These are phyloP conservation scores for Pythium insidiosum DNA, from an alignment of 352 stramenopile genomes.

Conservation along the genomic window DNA sequence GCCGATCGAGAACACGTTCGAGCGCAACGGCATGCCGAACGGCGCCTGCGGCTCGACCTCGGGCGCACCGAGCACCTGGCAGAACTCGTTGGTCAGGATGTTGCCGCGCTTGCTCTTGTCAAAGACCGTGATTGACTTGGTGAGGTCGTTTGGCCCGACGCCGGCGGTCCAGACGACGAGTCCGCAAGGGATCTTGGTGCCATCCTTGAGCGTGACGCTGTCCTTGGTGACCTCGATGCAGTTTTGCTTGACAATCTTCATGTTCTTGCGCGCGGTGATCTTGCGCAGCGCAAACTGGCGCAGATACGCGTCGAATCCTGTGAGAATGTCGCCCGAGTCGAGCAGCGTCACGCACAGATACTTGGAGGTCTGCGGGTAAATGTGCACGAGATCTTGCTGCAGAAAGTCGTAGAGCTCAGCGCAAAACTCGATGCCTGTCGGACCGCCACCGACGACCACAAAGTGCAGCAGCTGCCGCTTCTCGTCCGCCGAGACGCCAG, in stretches of 20 bases:
- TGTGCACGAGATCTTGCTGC: constrained; percentile 83
- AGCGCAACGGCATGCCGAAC: constrained; percentile 56
- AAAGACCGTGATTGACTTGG: constrained; percentile 59
- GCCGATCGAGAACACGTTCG: constrained; percentile 92
- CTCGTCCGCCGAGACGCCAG: constrained; percentile 76
- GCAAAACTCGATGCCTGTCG: constrained; percentile 94
- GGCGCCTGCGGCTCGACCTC: constrained; percentile 46
- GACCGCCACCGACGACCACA: constrained; percentile 95
- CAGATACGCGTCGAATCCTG: constrained; percentile 59
- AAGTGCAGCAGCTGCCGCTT: constrained; percentile 92
- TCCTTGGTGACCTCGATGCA: constrained; percentile 57
- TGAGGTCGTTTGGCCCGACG: constrained; percentile 73
- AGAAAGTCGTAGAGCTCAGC: constrained; percentile 94
- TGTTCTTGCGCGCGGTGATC: constrained; percentile 70
- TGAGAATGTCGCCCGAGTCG: constrained; percentile 67
- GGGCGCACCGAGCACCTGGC: constrained; percentile 55
- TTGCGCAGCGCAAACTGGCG: constrained; percentile 66
- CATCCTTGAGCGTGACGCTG: constrained; percentile 52
- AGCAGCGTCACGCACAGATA: constrained; percentile 59
- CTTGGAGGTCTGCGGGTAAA: constrained; percentile 72
- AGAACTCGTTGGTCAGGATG: constrained; percentile 80
- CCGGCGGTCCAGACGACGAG: constrained; percentile 76
- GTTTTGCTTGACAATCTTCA: constrained; percentile 78
- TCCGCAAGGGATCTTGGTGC: constrained; percentile 44
- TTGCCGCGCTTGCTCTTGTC: constrained; percentile 77